phyloP scores from a whole-genome alignment of 2,329 filamentous ascomycete species.

The Fusarium verticillioides region DNA sequence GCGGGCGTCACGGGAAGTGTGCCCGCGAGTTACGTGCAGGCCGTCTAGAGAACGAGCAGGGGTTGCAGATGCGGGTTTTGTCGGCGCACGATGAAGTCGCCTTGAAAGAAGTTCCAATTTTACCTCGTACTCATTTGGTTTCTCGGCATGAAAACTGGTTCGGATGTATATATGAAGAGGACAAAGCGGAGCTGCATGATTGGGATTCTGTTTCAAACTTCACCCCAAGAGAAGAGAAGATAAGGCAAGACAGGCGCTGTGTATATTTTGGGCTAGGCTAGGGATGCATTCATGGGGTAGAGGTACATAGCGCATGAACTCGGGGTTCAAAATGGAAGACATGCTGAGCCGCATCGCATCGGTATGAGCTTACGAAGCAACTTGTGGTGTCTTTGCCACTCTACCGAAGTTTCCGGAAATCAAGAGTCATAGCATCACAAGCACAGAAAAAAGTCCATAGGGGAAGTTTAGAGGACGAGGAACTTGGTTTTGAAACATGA shows the following conservation, averaged over 20 bases:
- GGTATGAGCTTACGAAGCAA: constrained; percentile 29
- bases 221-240: constrained; percentile 1
- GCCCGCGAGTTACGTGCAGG: constrained; percentile 91
- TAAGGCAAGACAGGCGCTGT: background rate
- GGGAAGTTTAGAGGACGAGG: background rate
- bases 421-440: constrained; percentile 15
- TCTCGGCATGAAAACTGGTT: background rate
- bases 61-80: constrained; percentile 25
- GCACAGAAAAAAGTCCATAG: background rate
- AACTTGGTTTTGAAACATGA: background rate
- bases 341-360: background rate
- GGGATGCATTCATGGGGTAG: constrained; percentile 22
- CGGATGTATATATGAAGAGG: constrained; percentile 30
- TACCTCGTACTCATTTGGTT: background rate
- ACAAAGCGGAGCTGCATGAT: constrained; percentile 9
- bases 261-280: constrained; percentile 20
- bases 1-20: constrained; percentile 88
- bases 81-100: background rate
- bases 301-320: constrained; percentile 16
- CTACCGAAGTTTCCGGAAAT: constrained; percentile 24
- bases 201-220: constrained; percentile 1
- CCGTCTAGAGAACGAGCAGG: constrained; percentile 61
- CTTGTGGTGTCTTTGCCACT: constrained; percentile 23
- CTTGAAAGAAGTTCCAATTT: background rate
- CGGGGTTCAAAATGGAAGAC: background rate